phyloP scores from a whole-genome alignment of 228 moss, liverwort and hornwort species.

The Sphagnum magellanicum region DNA sequence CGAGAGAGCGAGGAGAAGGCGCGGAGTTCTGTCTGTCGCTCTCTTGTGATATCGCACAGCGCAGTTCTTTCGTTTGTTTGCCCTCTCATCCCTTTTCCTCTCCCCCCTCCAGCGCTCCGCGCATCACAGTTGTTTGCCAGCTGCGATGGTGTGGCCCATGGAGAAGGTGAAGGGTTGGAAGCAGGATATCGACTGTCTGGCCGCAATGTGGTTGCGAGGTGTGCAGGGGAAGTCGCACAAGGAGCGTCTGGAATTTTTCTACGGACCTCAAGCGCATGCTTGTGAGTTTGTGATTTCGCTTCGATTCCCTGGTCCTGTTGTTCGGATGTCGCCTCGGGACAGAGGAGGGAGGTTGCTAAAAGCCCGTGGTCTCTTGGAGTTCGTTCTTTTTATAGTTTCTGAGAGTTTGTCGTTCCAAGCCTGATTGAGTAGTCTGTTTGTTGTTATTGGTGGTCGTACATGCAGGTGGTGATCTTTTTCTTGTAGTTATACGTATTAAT shows the following conservation, averaged over 20 bases:
- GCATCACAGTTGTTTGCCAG: background rate
- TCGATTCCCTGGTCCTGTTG: background rate
- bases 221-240: slow-evolving; percentile 82
- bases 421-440: background rate
- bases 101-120: too few relatives aligned
- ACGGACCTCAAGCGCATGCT: slow-evolving; percentile 86
- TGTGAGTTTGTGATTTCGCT: slow-evolving; percentile 38
- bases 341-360: background rate
- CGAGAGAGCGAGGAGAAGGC: too few relatives aligned
- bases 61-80: too few relatives aligned
- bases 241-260: slow-evolving; percentile 84
- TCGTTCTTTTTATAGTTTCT: background rate
- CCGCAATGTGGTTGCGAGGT: slow-evolving; percentile 65
- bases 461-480: too few relatives aligned
- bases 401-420: background rate
- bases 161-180: slow-evolving; percentile 48
- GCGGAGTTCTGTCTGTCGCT: too few relatives aligned
- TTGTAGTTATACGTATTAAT: too few relatives aligned
- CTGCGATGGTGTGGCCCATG: slow-evolving; percentile 40
- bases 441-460: background rate
- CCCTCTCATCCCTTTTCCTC: too few relatives aligned
- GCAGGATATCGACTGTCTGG: slow-evolving; percentile 77
- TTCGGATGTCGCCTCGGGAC: background rate
- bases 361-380: background rate
- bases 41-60: too few relatives aligned